Base-by-base conservation (phyloP, 371 early-diverging fungal genomes). In the Zychaea mexicana region DNA sequence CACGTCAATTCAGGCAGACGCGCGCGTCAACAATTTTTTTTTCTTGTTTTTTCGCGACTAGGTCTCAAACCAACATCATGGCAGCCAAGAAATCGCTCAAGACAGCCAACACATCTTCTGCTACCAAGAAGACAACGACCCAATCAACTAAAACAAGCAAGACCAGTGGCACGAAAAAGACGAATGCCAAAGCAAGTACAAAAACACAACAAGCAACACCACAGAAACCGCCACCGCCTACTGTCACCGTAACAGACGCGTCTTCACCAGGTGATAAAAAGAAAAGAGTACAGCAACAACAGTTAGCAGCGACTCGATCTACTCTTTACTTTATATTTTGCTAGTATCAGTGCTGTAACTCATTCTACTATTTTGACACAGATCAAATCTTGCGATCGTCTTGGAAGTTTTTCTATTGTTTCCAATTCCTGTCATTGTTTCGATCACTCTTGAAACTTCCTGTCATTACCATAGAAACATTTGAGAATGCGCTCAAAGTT, bases 401-500 rank as follows among this genome's bases (percentile, higher is more conserved):
- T 3, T 58, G 59, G 59, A 58, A 58, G 59, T 58, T 58, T 45
- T 30, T 58, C 3, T 42, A 38, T 30, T 39, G 59, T 19, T 58
- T 27, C 45, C 59, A 33, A 21, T 58, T 58, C n/a, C 59, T 58
- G 10, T 58, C 59, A 17, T 30, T 58, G 5, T 58, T 58, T 42
- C 1, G 42, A 42, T 12, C 42, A 15, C n/a, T 12, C 15, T 42
- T 42, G 15, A 42, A 42, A n/a, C 38, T 9, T 42, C 21, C 38
- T 24, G 28, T 28, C 26, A 28, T n/a, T 58, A 42, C 38, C 9
- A 21, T 58, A 7, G 59, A 42, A 19, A 42, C 59, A n/a, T 28
- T 58, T 1, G 59, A 58, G 59, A n/a, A 36, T 6, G 59, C 30
- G 27, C 12, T 58, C 15, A 49, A 5, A n/a, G 24, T 22, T 22